phyloP scores from a whole-genome alignment of 1,284 basidiomycete species.

The Caloboletus firmus region DNA sequence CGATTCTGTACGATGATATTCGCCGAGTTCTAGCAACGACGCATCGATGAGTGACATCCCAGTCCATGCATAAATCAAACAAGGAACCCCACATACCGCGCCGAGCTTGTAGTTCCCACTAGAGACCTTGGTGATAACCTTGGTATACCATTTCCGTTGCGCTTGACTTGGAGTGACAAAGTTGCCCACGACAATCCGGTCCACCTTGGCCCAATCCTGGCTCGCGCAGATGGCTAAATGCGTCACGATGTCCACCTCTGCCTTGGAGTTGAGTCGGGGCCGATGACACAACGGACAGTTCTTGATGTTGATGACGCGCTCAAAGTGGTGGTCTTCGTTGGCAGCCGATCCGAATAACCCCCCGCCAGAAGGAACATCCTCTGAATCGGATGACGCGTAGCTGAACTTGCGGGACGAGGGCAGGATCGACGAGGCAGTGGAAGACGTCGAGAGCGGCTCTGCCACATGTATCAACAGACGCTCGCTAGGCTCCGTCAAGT shows the following conservation, averaged over 20 bases:
- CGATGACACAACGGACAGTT: slow-evolving; percentile 93
- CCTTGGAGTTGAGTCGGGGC: slow-evolving; percentile 79
- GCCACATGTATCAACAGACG: slow-evolving; percentile 41
- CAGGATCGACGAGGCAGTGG: slow-evolving; percentile 13
- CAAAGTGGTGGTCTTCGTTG: slow-evolving; percentile 53
- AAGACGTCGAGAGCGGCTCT: slow-evolving; percentile 27
- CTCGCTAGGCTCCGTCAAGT: slow-evolving; percentile 47
- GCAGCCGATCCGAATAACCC: slow-evolving; percentile 2
- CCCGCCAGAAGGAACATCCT: slow-evolving; percentile 36
- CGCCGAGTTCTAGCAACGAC: slow-evolving; percentile 72
- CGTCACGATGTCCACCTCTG: slow-evolving; percentile 91
- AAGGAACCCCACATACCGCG: slow-evolving; percentile 54
- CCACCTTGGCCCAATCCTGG: slow-evolving; percentile 87
- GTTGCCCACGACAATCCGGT: slow-evolving; percentile 88
- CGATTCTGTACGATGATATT: slow-evolving; percentile 97
- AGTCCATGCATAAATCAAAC: background rate
- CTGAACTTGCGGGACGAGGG: slow-evolving; percentile 34
- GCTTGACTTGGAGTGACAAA: slow-evolving; percentile 96
- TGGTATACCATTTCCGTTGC: slow-evolving; percentile 95
- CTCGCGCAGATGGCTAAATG: slow-evolving; percentile 94
- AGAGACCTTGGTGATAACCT: slow-evolving; percentile 82
- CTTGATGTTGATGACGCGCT: slow-evolving; percentile 93
- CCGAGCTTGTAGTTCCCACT: slow-evolving; percentile 88
- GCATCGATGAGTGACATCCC: background rate
- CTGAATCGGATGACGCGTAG: slow-evolving; percentile 45